phyloP scores from a whole-genome alignment of 75 land plant genomes.

The Pseudotsuga menziesii region DNA sequence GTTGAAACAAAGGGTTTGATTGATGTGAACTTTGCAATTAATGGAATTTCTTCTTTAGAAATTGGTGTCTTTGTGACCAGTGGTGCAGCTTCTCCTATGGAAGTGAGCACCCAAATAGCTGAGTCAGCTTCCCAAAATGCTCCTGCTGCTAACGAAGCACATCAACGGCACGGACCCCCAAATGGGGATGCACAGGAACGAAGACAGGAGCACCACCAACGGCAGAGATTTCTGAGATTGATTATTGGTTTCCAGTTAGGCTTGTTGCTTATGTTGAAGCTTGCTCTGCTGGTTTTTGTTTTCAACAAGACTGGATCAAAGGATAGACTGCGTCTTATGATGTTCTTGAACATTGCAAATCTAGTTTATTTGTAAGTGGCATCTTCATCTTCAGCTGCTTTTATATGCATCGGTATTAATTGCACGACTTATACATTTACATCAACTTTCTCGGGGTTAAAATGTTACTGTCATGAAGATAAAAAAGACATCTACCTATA shows the following conservation, averaged over 20 bases:
- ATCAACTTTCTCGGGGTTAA: background rate
- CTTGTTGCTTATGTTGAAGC: constrained; percentile 76
- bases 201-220: background rate
- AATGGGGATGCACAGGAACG: background rate
- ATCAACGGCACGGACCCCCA: background rate
- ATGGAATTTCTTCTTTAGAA: background rate
- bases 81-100: background rate
- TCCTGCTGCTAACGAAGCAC: background rate
- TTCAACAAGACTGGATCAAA: constrained; percentile 94
- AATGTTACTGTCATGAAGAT: background rate
- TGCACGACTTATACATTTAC: too few species aligned
- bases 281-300: constrained; percentile 76
- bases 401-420: background rate
- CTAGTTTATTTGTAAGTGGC: constrained; percentile 81
- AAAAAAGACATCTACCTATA: background rate
- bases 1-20: background rate
- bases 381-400: background rate
- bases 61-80: background rate
- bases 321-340: constrained; percentile 60
- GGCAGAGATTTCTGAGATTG: background rate
- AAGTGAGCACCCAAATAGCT: background rate
- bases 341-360: constrained; percentile 51
- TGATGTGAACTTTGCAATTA: background rate
- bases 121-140: background rate
- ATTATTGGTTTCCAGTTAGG: constrained; percentile 57